Evolutionary conservation across 2,329 filamentous ascomycete genomes (phyloP), one percentile per base, ranked within the genome.

Genomic region (Cercospora sp.): DNA sequence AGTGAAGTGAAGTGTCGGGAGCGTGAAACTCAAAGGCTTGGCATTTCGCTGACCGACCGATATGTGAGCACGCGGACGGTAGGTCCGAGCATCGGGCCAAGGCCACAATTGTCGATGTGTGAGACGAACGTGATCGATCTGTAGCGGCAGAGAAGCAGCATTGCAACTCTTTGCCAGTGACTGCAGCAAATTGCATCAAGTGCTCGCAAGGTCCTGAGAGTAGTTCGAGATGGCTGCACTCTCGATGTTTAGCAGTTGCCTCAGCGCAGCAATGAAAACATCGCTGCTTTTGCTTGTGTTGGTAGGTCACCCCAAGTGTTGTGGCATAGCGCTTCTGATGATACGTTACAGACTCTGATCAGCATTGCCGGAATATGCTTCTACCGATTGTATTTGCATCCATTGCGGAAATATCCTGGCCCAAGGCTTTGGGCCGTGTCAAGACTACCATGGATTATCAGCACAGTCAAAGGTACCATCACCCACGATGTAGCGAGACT

Each of bases 351-450:
- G 45, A 23, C 18, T 23, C 5, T 23, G 20, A 23, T 48, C 9
- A 48, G 18, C 45, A 48, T 48, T 48, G 8, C 18, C 3, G 45
- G n/a, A 23, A 12, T 23, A 23, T 28, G 20, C 23, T 31, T 80
- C 28, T 80, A 82, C 72, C 80, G 80, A 63, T 59, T 80, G 33
- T 81, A 76, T 68, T 80, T 83, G 67, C 80, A 82, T 51, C 81
- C 82, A 6, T 75, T 83, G 0, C 71, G 74, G 8, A 76, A 79
- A 28, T 79, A 80, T 33, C 81, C 81, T 1, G 82, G 81, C 0
- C 80, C 81, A 1, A 75, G 76, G 55, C 51, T 70, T 1, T 57
- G 39, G 18, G 66, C 67, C 10, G 9, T 69, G 8, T 48, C 67
- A 12, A 36, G 61, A 58, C 12, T 72, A 9, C 71, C 71, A 20